Base-by-base conservation (phyloP, 208 protist genomes). In the Plasmodiophora brassicae region DNA sequence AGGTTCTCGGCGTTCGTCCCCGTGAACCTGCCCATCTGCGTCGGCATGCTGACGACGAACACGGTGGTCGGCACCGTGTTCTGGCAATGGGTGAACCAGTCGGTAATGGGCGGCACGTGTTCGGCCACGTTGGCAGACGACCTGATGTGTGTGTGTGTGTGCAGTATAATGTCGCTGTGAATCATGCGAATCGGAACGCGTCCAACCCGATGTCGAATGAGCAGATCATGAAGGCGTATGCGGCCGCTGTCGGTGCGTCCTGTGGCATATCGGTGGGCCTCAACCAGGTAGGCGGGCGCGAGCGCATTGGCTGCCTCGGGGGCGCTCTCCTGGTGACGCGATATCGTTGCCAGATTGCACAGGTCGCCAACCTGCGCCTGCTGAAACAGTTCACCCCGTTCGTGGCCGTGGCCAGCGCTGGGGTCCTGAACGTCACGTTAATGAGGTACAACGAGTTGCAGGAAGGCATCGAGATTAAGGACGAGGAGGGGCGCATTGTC, bases 1-100 rank as follows among this genome's bases (percentile, higher is more conserved):
- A 78, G 65, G 41, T 78, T 78, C 41, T 78, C 65, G 32, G 65
- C 65, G 20, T 78, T 78, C 41, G 65, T 78, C 41, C 65, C 65
- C n/a, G 65, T 78, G 5, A 78, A 78, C 41, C 65, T 78, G 32
- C 65, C 65, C 10, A 78, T 78, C 20, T 78, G 65, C 41, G 65
- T 78, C 41, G 65, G 65, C 14, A 78, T 78, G 65, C 65, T 78
- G 41, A 78, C 65, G 14, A 32, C 65, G 5, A 78, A n/a, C 65
- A 78, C 65, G 20, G n/a, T 78, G 10, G 32, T 38, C 32, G 5
- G 14, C 5, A 78, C 65, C 5, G 41, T 78, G 41, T 78, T 78
- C n/a, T 78, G 65, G 65, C 65, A 78, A 78, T 78, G 65, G 65
- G n/a, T 78, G 10, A 78, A 78, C 41, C 65, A 78, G n/a, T 78